Base-by-base conservation (phyloP, 1,139 yeast genomes). In the Geotrichum citri-aurantii region DNA sequence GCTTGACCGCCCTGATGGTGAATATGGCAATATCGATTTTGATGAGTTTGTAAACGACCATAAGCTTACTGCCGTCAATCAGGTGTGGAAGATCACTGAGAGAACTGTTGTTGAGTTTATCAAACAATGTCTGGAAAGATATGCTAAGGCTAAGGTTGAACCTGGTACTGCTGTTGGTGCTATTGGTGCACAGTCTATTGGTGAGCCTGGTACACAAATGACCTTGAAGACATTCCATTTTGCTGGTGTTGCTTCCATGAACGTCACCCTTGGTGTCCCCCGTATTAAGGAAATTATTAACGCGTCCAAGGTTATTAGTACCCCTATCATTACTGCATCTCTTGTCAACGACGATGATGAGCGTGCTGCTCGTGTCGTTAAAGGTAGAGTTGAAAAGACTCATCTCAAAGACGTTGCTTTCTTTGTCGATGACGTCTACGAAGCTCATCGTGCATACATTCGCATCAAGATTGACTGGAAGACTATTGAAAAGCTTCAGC, bases 131-230 rank as follows among this genome's bases (percentile, higher is more conserved):
- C 79, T 93, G 62, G 78, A 80, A 66, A 95, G 95, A 74, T 95
- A 93, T 68, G 85, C 84, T 59, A 81, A 87, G 65, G 97, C 99
- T 14, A 86, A 86, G 74, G 98, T 95, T 24, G 99, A 95, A 71
- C 99, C 99, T 1, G 99, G 99, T 64, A 93, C 99, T 8, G 99
- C 99, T 2, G 99, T 93, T 55, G 99, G 99, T 65, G 99, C 99
- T 17, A 92, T 93, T 75, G 99, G 99, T 64, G 99, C 99, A 0
- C 99, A 93, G 70, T 89, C 97, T 42, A 93, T 93, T 77, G 99
- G 99, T 76, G 99, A 93, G 71, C 99, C 99, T 11, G 99, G 99
- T 75, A 93, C 99, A 0, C 99, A 93, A 75, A 93, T 93, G 99
- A 93, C 99, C 10, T 81, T 93, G 75, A 93, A 93, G 76, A 93